Percentiles rank a stretch among this genome's conserved stretches.
These are phyloP conservation scores for Vickermania spadyakhi DNA, from an alignment of 208 protist species.

Conservation along the genomic window DNA sequence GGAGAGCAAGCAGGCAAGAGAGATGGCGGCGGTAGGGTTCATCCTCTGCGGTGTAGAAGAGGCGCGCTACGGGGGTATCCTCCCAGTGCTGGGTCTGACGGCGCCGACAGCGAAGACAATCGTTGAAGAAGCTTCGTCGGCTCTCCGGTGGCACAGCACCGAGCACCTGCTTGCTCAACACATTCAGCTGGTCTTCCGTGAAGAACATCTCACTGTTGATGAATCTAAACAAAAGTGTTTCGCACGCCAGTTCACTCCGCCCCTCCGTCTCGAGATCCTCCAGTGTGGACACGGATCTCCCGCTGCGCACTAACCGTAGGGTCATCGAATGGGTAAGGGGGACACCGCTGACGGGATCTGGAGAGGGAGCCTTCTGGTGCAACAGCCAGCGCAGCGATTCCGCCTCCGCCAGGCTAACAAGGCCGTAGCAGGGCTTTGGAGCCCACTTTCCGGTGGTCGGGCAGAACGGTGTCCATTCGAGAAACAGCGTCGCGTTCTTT, in stretches of 20 bases:
- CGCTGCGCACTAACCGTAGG: conserved; percentile 38
- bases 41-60: conserved; percentile 41
- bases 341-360: too few species aligned
- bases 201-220: conserved; percentile 88
- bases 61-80: conserved; percentile 54
- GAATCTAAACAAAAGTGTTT: conserved; percentile 60
- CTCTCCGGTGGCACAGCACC: conserved; percentile 16
- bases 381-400: conserved; percentile 86
- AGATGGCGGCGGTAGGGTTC: conserved; percentile 22
- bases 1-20: conserved; percentile 9
- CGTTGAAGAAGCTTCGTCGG: conserved; percentile 57
- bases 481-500: conserved; percentile 84
- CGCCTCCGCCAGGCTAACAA: conserved; percentile 78
- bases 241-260: conserved; percentile 4
- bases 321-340: conserved; percentile 19
- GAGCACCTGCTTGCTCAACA: conserved; percentile 44
- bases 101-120: conserved; percentile 52
- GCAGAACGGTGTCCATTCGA: conserved; percentile 73
- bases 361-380: conserved; percentile 28
- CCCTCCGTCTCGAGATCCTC: not conserved
- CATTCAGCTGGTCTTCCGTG: conserved; percentile 32
- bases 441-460: not conserved
- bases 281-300: conserved; percentile 6
- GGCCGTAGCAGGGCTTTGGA: conserved; percentile 23
- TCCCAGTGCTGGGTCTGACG: conserved; percentile 68